phyloP scores from a whole-genome alignment of 176 grass and related monocot genomes.

The Guadua angustifolia region DNA sequence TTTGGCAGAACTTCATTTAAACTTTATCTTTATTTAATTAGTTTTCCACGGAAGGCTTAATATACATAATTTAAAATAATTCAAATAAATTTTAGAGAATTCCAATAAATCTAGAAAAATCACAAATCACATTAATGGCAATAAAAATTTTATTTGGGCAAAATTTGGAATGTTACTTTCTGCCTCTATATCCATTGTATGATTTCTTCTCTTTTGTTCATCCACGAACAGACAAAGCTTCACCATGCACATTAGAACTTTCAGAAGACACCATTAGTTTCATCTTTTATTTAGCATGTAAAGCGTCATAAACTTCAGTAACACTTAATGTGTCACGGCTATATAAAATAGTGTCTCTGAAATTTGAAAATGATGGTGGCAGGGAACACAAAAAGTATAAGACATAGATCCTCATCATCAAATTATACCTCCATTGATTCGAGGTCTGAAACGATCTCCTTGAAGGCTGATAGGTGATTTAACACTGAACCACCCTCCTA shows the following conservation, averaged over 20 bases:
- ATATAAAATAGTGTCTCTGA: not conserved
- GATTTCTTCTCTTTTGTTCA: not conserved
- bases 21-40: too few species aligned
- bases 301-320: not conserved
- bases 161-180: too few species aligned
- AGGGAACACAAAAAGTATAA: not conserved
- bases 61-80: too few species aligned
- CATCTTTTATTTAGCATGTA: too few species aligned
- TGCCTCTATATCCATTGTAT: not conserved
- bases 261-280: not conserved
- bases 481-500: not conserved
- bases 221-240: not conserved
- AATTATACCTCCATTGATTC: constrained; percentile 16
- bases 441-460: too few species aligned
- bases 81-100: too few species aligned
- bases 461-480: not conserved
- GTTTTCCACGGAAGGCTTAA: too few species aligned
- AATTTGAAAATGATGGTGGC: not conserved
- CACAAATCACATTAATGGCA: too few species aligned
- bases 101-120: too few species aligned
- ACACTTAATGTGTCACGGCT: not conserved
- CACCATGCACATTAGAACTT: not conserved
- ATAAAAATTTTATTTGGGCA: too few species aligned
- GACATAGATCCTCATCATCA: constrained; percentile 21
- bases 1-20: too few species aligned